Base-by-base conservation (phyloP, 352 stramenopile genomes). In the Peronospora farinosa region DNA sequence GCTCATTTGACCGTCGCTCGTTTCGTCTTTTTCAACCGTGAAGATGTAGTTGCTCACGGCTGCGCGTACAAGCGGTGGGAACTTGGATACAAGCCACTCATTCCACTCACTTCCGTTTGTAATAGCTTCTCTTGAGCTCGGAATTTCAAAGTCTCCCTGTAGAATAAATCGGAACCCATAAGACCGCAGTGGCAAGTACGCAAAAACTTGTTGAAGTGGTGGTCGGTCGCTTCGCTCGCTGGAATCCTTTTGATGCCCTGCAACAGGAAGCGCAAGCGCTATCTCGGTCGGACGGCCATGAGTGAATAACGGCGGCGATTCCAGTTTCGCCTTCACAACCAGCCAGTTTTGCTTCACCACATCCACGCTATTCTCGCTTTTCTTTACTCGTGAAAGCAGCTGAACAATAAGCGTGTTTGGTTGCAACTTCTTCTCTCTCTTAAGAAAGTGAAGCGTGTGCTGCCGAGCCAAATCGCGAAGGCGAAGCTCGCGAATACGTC, bases 131-230 rank as follows among this genome's bases (percentile, higher is more conserved):
- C 85, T 74, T 17, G 80, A 94, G 41, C 83, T 93, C 11, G 83
- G 77, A 1, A 94, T 75, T 42, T 92, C 77, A 57, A 93, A 95
- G 40, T 95, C 79, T 31, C 72, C 83, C 25, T 95, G 85, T 7
- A 95, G 23, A 28, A 95, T 87, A 69, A 91, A 94, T 1, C 74
- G 76, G 27, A 94, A 88, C 15, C 78, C 79, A 35, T 92, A 92
- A 6, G 75, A 88, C 3, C 80, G 73, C 39, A 94, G 47, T 2
- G 85, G 83, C 4, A 95, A 54, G 40, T 86, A 95, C 12, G 80
- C 84, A 47, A 92, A 94, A 21, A 95, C 78, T 27, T 86, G 68
- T 46, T 91, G 83, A 5, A 90, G 67, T 13, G 74, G 61, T 8
- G 76, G 70, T 28, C 69, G 54, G 15, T 69, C 63, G 3, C n/a